Base-by-base conservation (phyloP, 306 rosid species). In the Sicyos edulis region DNA sequence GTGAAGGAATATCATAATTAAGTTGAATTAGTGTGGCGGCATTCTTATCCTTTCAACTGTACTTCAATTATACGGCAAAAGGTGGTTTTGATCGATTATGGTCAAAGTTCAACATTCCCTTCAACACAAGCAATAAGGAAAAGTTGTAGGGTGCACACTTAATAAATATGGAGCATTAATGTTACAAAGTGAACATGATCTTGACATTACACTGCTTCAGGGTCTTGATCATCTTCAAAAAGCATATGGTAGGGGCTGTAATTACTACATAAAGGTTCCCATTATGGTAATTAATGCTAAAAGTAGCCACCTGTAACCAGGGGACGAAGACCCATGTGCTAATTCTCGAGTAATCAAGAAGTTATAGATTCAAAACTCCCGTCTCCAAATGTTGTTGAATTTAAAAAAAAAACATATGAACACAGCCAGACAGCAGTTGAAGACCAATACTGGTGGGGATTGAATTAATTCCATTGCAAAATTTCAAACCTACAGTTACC, bases 101-200 rank as follows among this genome's bases (percentile, higher is more conserved):
- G 78, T 78, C 86, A 67, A 56, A 70, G 61, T 74, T 53, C 22
- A 68, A 19, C 32, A 10, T 54, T 22, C 58, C 76, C 67, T 26
- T 63, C 8, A 54, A 70, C 34, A 40, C 58, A 74, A 75, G 81
- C 74, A 79, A 74, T 76, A 44, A 61, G 81, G 77, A 68, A 68
- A 68, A 68, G 34, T 44, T 19, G 55, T 66, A 45, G 71, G 71
- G 72, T 5, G 78, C 71, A 66, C 19, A 60, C 84, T 83, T 70
- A 78, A 86, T 86, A 80, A 87, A 87, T 73, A 50, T 82, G 84
- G 73, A 61, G 77, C 58, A 61, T 74, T 44, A 70, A 70, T 76
- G 80, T 74, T 62, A 8, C 79, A 59, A 62, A 63, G 72, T 14
- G 72, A 22, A 68, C 34, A 68, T 22, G 72, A 68, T 22, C 8